phyloP scores from a whole-genome alignment of 1,284 basidiomycete genomes.

The Irpex sp. region DNA sequence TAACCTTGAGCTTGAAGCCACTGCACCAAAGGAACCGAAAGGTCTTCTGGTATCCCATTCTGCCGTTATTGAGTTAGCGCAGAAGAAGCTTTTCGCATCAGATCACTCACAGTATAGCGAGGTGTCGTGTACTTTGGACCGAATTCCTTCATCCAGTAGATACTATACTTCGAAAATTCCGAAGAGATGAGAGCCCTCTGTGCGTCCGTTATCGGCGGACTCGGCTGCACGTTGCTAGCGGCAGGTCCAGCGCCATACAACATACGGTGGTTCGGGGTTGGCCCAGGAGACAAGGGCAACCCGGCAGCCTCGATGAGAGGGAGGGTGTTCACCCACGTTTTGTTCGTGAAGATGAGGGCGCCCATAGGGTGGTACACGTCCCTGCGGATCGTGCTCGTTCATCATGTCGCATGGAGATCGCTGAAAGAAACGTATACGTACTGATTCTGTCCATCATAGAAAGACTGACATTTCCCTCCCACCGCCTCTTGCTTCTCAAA shows the following conservation, averaged over 20 bases:
- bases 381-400: not conserved
- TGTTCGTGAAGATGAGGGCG: not conserved
- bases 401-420: not conserved
- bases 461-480: slow-evolving; percentile 10
- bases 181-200: not conserved
- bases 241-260: not conserved
- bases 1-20: slow-evolving; percentile 2
- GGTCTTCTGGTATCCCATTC: slow-evolving; percentile 1
- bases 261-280: not conserved
- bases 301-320: not conserved
- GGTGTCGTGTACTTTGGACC: not conserved
- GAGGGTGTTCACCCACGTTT: not conserved
- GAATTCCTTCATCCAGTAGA: not conserved
- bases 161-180: not conserved
- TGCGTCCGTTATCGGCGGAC: not conserved
- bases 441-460: not conserved
- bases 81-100: not conserved
- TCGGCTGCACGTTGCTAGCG: not conserved
- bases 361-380: slow-evolving; percentile 1
- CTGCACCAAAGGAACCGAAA: not conserved
- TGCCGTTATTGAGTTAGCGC: not conserved
- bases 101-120: slow-evolving; percentile 2
- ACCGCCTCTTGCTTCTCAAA: slow-evolving; percentile 7
- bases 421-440: not conserved
- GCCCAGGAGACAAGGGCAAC: not conserved